Conservation (phyloP, 1,284 basidiomycete species). For the Pseudozyma sp. region DNA sequence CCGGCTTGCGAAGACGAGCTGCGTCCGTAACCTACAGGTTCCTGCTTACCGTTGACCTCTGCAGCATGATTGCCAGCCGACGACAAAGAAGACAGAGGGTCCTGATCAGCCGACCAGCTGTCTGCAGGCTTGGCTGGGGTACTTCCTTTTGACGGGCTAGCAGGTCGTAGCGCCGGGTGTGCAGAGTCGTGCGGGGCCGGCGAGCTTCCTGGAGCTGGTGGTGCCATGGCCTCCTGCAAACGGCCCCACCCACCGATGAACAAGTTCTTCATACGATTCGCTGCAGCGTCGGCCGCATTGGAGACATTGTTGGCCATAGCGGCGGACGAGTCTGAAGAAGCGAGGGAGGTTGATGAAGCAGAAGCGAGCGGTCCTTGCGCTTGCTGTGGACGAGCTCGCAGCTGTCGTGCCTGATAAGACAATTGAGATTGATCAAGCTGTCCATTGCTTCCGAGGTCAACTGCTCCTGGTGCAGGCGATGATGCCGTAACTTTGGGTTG, state of each 20-base stretch:
- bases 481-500: constrained; percentile 1
- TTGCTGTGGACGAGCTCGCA: constrained; percentile 13
- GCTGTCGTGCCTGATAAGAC: constrained; percentile 35
- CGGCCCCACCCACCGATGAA: constrained; percentile 56
- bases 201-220: constrained; percentile 24
- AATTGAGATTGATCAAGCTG: constrained; percentile 25
- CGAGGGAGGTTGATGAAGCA: constrained; percentile 1
- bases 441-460: constrained; percentile 26
- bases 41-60: background rate
- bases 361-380: background rate
- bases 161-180: constrained; percentile 1
- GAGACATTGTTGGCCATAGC: constrained; percentile 31
- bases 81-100: background rate
- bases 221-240: constrained; percentile 51
- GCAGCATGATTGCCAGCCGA: background rate
- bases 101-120: constrained; percentile 1
- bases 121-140: background rate
- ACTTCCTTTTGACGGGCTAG: constrained; percentile 14
- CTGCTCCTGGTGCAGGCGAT: constrained; percentile 29
- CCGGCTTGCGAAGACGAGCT: background rate
- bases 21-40: background rate
- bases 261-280: constrained; percentile 52
- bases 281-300: constrained; percentile 35
- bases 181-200: background rate
- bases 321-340: constrained; percentile 10